A percentile compares a stretch with the other conserved stretches of the same genome.
Evolutionary conservation across 306 rosid species (phyloP).

Genomic region (Vigna radiata): DNA sequence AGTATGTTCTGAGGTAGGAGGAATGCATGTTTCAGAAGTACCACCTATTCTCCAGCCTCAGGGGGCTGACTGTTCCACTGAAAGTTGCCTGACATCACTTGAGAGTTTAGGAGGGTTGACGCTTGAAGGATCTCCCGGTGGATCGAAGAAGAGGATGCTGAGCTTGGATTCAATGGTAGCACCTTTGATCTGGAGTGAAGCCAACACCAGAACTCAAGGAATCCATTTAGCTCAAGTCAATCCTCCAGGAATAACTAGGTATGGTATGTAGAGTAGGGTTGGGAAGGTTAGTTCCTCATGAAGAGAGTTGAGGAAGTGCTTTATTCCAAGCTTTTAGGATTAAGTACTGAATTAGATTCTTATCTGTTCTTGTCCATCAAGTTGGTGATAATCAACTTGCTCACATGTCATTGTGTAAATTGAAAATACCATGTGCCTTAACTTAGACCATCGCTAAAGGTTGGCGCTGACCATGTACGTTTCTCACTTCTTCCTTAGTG

Average conservation of each 20-base stretch:
- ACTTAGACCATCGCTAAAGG: constrained; percentile 37
- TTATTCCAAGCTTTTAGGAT: constrained; percentile 44
- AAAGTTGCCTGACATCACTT: constrained; percentile 90
- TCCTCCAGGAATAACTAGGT: constrained; percentile 67
- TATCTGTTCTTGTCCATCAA: constrained; percentile 40
- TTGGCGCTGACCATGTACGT: constrained; percentile 19
- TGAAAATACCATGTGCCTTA: constrained; percentile 42
- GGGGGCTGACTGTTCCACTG: constrained; percentile 82
- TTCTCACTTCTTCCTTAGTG: constrained; percentile 10
- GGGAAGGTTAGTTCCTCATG: constrained; percentile 39
- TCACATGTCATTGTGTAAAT: constrained; percentile 59
- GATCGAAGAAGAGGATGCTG: constrained; percentile 59
- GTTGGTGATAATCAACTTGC: constrained; percentile 53
- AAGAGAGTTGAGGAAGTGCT: constrained; percentile 37
- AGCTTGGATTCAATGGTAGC: constrained; percentile 63
- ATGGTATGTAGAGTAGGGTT: constrained; percentile 64
- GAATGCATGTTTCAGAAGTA: constrained; percentile 61
- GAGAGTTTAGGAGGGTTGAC: constrained; percentile 76
- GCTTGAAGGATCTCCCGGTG: constrained; percentile 75
- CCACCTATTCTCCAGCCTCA: constrained; percentile 59
- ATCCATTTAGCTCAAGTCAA: constrained; percentile 64
- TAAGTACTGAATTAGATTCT: constrained; percentile 44
- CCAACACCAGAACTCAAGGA: constrained; percentile 72
- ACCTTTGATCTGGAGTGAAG: constrained; percentile 74
- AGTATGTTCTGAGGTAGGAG: constrained; percentile 54